Evolutionary conservation across 306 rosid species (phyloP).

Genomic region (Phaseolus lunatus): DNA sequence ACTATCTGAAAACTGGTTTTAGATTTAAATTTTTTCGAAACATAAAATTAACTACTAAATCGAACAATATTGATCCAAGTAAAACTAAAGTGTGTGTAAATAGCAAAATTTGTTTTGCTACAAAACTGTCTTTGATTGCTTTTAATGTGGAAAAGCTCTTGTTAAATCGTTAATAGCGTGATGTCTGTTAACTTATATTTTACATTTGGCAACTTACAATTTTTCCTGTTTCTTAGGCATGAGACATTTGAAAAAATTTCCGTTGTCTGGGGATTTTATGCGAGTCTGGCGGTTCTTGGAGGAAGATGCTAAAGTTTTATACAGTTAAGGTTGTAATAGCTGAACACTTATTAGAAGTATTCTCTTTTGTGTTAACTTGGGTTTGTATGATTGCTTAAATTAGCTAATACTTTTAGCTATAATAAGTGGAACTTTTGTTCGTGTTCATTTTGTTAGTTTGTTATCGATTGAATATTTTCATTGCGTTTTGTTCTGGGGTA

Average conservation of each 20-base stretch:
- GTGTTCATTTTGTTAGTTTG: constrained; percentile 45
- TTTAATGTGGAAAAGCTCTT: neutral
- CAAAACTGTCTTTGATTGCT: constrained; percentile 8
- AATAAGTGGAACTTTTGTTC: constrained; percentile 47
- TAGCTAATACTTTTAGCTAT: constrained; percentile 69
- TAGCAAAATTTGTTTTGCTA: neutral
- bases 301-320: constrained; percentile 50
- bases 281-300: constrained; percentile 49
- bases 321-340: constrained; percentile 63
- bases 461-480: constrained; percentile 28
- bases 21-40: neutral
- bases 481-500: neutral
- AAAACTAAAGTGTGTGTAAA: neutral
- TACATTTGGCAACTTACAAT: constrained; percentile 30
- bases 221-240: constrained; percentile 57
- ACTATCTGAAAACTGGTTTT: neutral
- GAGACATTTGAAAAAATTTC: constrained; percentile 46
- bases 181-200: neutral
- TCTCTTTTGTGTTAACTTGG: constrained; percentile 43
- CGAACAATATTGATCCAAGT: neutral
- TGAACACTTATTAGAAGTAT: constrained; percentile 55
- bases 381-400: constrained; percentile 61
- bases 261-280: constrained; percentile 46
- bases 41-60: neutral
- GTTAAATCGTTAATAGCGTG: neutral